Percentiles rank a stretch among this genome's conserved stretches.
Conservation (phyloP, 371 early-diverging fungal species). For the Saksenaea vasiformis region DNA sequence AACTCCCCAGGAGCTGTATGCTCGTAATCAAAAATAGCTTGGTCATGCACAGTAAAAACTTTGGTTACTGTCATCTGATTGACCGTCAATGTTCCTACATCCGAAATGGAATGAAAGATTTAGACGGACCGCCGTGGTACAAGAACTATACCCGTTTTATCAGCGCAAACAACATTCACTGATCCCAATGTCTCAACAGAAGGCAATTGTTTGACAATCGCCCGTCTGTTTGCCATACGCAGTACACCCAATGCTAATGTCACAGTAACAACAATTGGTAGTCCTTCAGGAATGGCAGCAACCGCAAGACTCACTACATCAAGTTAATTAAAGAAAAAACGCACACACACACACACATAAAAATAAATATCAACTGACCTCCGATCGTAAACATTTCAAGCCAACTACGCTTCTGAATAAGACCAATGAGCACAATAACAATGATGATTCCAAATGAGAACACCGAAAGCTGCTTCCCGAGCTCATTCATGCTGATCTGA, state of each 20-base stretch:
- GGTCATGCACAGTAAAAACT: slow-evolving; percentile 67
- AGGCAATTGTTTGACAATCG: slow-evolving; percentile 89
- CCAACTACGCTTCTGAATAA: slow-evolving; percentile 85
- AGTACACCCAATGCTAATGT: slow-evolving; percentile 89
- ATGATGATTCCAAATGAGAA: slow-evolving; percentile 87
- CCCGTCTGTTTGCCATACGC: slow-evolving; percentile 85
- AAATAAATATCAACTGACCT: slow-evolving; percentile 35
- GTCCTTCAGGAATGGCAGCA: slow-evolving; percentile 94
- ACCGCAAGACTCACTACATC: slow-evolving; percentile 80
- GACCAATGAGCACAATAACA: slow-evolving; percentile 87
- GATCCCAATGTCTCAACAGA: slow-evolving; percentile 93
- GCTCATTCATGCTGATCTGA: slow-evolving; percentile 85
- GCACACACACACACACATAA: too few species aligned
- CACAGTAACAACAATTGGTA: slow-evolving; percentile 92
- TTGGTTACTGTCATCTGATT: slow-evolving; percentile 87
- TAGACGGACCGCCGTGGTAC: neutral
- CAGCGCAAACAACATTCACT: slow-evolving; percentile 86
- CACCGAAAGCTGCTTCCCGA: slow-evolving; percentile 84
- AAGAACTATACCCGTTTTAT: slow-evolving; percentile 80
- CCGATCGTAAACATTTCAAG: slow-evolving; percentile 96
- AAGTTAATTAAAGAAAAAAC: neutral
- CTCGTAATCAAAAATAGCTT: slow-evolving; percentile 65
- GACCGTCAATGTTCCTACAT: slow-evolving; percentile 74
- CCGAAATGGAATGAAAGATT: neutral
- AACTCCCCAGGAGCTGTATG: slow-evolving; percentile 38